Conservation (phyloP, 441 rosid genomes). For the Arabidopsis lyrata region DNA sequence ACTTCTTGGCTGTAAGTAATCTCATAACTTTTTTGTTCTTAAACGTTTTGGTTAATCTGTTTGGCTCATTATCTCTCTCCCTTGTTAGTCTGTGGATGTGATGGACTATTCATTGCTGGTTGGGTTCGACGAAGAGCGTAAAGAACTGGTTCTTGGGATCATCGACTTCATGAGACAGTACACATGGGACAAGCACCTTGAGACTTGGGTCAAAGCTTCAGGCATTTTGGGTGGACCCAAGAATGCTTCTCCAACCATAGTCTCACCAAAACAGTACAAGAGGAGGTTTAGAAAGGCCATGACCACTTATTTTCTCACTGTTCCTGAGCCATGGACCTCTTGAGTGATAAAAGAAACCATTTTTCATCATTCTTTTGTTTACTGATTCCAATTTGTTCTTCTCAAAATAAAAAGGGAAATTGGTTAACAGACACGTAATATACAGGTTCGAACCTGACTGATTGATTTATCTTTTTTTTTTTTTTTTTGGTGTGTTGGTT, state of each 20-base stretch:
- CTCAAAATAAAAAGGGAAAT: constrained; percentile 33
- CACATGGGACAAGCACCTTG: constrained; percentile 99
- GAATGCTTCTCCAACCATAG: constrained; percentile 80
- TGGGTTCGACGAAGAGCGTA: constrained; percentile 84
- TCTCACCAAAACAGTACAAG: constrained; percentile 94
- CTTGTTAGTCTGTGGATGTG: constrained; percentile 71
- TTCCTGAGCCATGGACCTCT: constrained; percentile 88
- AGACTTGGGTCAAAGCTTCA: constrained; percentile 95
- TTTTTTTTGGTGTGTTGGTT: constrained; percentile 29
- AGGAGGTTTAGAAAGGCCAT: constrained; percentile 94
- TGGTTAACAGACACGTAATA: constrained; percentile 33
- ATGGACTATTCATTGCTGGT: constrained; percentile 97
- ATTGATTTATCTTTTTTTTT: constrained; percentile 25
- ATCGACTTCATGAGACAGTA: constrained; percentile 98
- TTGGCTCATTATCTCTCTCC: neutral
- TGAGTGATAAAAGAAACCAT: constrained; percentile 36
- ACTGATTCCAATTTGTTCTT: constrained; percentile 40
- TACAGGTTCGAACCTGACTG: constrained; percentile 37
- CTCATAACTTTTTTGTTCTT: neutral
- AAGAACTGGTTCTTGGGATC: constrained; percentile 91
- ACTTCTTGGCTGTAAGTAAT: constrained; percentile 81
- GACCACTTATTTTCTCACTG: constrained; percentile 89
- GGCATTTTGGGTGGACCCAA: constrained; percentile 87
- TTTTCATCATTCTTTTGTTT: constrained; percentile 39
- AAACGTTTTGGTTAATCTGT: neutral